Base-by-base conservation (phyloP, 768 basidiomycete species). In the Trametes maxima region DNA sequence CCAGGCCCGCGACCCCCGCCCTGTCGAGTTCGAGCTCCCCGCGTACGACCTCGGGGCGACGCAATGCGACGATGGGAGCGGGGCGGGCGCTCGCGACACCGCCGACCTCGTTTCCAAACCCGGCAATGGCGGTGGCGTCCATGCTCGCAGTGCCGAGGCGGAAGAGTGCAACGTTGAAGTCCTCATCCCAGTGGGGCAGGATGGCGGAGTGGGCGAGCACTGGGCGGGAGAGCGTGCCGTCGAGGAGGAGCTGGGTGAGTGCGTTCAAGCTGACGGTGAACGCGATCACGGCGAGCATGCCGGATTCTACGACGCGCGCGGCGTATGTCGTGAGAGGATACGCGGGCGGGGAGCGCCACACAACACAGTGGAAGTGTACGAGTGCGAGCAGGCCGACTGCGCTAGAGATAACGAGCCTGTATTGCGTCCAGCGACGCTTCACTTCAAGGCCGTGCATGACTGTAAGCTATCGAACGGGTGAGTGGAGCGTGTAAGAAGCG, bases 281-380 rank as follows among this genome's bases (percentile, higher is more conserved):
- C 5, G 82, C 47, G 12, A 87, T 88, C 43, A 85, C 79, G 22
- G 71, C 70, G 33, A 89, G 65, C 40, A 92, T 80, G 50, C 82
- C 49, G 0, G 88, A 82, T 70, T 92, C 90, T 59, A 92, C 85
- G 56, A 88, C 72, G 72, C 85, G 88, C 4, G 89, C 88, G 57
- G 91, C 79, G 62, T 88, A 89, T 68, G 88, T 90, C 57, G 91
- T 80, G 13, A 90, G 77, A 0, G 90, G 90, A 67, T 90, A 90
- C 13, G 78, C 74, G 4, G 76, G 63, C 0, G 78, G 72, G 0
- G 76, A 79, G 62, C 73, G 69, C 73, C 81, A 82, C 44, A 88
- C 72, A 14, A 89, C 85, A 45, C 74, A 73, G 66, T 90, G 86
- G 70, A 91, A 92, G 69, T 92, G 90, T 1, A 78, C 22, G 53